Conservation (phyloP, 768 basidiomycete genomes). For the Melanogaster broomeanus region DNA sequence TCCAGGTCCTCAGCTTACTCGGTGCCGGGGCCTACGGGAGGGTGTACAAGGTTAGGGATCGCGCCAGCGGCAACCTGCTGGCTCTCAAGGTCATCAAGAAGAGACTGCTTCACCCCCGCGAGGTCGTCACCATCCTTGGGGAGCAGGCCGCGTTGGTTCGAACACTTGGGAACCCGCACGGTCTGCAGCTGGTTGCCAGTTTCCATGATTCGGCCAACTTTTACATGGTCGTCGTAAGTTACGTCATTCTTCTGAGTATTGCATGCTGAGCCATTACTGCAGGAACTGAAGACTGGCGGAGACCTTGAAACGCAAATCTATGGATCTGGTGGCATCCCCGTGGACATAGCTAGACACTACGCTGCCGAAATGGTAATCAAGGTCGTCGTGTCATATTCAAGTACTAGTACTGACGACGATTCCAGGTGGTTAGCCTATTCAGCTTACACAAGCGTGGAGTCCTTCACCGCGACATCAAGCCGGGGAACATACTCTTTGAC, state of each 20-base stretch:
- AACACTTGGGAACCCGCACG: constrained; percentile 3
- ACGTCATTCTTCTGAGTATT: not conserved
- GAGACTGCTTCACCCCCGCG: not conserved
- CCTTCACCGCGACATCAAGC: constrained; percentile 71
- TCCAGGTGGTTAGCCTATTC: constrained; percentile 31
- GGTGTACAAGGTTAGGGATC: constrained; percentile 6
- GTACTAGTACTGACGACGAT: not conserved
- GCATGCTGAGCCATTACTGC: not conserved
- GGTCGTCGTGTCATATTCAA: not conserved
- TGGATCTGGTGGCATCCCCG: not conserved
- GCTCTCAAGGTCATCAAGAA: constrained; percentile 13
- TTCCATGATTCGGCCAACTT: constrained; percentile 12
- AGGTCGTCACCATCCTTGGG: not conserved
- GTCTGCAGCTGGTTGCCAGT: constrained; percentile 8
- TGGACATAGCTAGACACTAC: constrained; percentile 3
- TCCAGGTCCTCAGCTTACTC: not conserved
- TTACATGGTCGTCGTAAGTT: constrained; percentile 11
- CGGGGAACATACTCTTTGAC: constrained; percentile 60
- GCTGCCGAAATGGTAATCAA: constrained; percentile 9
- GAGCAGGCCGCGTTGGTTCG: constrained; percentile 8
- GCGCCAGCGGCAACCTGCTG: not conserved
- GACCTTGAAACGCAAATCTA: constrained; percentile 6
- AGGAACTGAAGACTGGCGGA: constrained; percentile 7
- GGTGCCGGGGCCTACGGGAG: constrained; percentile 3
- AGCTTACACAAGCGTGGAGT: constrained; percentile 60